Percentiles rank a stretch among this genome's conserved stretches.
phyloP scores from a whole-genome alignment of 257 asterid genomes.

The Schizonepeta tenuifolia region DNA sequence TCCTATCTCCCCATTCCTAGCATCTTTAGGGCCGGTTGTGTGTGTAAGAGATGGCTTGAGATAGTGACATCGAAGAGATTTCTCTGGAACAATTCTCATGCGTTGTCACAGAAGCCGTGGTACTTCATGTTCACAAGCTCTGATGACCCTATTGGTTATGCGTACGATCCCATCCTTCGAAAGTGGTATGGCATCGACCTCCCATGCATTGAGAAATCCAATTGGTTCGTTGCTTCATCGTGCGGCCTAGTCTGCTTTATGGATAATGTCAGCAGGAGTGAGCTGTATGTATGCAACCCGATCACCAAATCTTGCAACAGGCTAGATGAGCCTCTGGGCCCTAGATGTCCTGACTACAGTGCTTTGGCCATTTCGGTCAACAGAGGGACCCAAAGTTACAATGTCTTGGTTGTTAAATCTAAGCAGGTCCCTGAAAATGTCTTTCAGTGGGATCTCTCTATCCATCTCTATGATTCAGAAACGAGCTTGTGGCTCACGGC shows the following conservation, averaged over 20 bases:
- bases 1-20: slow-evolving; percentile 79
- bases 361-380: slow-evolving; percentile 71
- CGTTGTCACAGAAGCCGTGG: slow-evolving; percentile 76
- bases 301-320: slow-evolving; percentile 55
- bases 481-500: slow-evolving; percentile 61
- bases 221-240: slow-evolving; percentile 82
- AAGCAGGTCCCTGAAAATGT: slow-evolving; percentile 84
- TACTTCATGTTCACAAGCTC: slow-evolving; percentile 97
- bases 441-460: slow-evolving; percentile 82
- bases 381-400: slow-evolving; percentile 48
- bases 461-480: slow-evolving; percentile 72
- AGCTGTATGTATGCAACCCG: slow-evolving; percentile 80
- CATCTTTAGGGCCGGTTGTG: slow-evolving; percentile 80
- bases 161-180: slow-evolving; percentile 71
- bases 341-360: slow-evolving; percentile 71
- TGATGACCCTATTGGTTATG: slow-evolving; percentile 82
- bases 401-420: slow-evolving; percentile 65
- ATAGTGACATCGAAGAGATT: slow-evolving; percentile 75
- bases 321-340: slow-evolving; percentile 70
- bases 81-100: slow-evolving; percentile 60
- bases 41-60: slow-evolving; percentile 84
- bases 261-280: slow-evolving; percentile 81
- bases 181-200: slow-evolving; percentile 86
- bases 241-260: slow-evolving; percentile 82
- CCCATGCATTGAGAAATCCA: slow-evolving; percentile 73